Base-by-base conservation (phyloP, 2,329 filamentous ascomycete genomes). In the Fonsecaea monophora region DNA sequence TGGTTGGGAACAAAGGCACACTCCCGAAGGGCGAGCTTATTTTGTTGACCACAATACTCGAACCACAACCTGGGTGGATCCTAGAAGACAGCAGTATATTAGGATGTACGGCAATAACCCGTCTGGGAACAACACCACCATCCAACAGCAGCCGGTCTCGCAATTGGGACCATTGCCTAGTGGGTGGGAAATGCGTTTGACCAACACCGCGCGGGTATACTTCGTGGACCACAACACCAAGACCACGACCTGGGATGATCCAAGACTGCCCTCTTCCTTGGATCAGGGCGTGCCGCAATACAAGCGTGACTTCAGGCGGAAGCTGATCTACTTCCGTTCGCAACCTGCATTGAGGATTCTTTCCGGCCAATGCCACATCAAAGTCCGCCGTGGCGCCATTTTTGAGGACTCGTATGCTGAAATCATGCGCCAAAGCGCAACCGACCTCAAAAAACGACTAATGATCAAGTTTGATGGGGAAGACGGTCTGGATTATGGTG, bases 401-500 rank as follows among this genome's bases (percentile, higher is more conserved):
- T 99, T 99, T 74, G 95, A 99, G 79, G 95, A 99, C 78, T 97
- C 94, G 0, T 99, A 98, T 80, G 94, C 95, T 72, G 95, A 99
- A 80, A 97, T 99, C 73, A 97, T 97, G 84, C 89, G 94, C 60
- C 95, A 98, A 81, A 96, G 92, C 67, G 92, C 95, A 58, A 94
- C 91, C 15, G 95, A 99, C 79, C 82, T 99, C 70, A 99, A 99
- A 89, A 99, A 99, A 83, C 89, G 95, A 57, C 81, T 99, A 71
- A 99, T 99, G 95, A 97, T 99, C 81, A 99, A 99, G 82, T 99
- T 99, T 74, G 95, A 99, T 73, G 95, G 95, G 57, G 95, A 99
- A 82, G 95, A 99, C 75, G 95, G 95, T 81, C 83, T 99, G 68
- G 95, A 99, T 81, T 99, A 99, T 76, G 95, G 95, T 79, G 95